These are phyloP conservation scores for Pinus albicaulis DNA, from an alignment of 75 land plant species.

Conservation along the genomic window DNA sequence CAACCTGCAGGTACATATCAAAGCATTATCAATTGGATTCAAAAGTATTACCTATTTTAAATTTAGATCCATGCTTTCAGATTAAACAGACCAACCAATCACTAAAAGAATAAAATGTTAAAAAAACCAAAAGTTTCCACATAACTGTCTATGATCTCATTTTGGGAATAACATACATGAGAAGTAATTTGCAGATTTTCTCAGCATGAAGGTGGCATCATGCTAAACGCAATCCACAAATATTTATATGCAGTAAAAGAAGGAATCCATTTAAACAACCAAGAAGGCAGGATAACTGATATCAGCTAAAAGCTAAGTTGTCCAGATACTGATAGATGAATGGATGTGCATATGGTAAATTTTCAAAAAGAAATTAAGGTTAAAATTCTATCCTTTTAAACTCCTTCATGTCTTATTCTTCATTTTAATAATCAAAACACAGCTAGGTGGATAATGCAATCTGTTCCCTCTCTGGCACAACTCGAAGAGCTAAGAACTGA, in stretches of 20 bases:
- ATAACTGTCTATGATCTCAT: neutral
- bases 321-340: too few relatives aligned
- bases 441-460: neutral
- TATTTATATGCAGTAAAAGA: neutral
- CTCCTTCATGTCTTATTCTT: too few relatives aligned
- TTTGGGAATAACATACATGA: too few relatives aligned
- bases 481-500: neutral
- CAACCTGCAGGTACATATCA: conserved; percentile 64
- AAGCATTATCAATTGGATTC: conserved; percentile 4
- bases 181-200: too few relatives aligned
- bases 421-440: too few relatives aligned
- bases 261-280: neutral
- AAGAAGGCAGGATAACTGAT: too few relatives aligned
- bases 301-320: too few relatives aligned
- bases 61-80: neutral
- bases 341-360: too few relatives aligned
- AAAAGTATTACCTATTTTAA: neutral
- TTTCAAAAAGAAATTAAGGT: too few relatives aligned
- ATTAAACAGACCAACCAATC: neutral
- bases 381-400: too few relatives aligned
- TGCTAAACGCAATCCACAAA: neutral
- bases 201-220: too few relatives aligned
- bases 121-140: neutral
- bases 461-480: neutral
- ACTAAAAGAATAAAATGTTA: neutral